Evolutionary conservation across 306 rosid genomes (phyloP), one percentile per base, ranked within the genome.

Genomic region (Coriaria nepalensis): DNA sequence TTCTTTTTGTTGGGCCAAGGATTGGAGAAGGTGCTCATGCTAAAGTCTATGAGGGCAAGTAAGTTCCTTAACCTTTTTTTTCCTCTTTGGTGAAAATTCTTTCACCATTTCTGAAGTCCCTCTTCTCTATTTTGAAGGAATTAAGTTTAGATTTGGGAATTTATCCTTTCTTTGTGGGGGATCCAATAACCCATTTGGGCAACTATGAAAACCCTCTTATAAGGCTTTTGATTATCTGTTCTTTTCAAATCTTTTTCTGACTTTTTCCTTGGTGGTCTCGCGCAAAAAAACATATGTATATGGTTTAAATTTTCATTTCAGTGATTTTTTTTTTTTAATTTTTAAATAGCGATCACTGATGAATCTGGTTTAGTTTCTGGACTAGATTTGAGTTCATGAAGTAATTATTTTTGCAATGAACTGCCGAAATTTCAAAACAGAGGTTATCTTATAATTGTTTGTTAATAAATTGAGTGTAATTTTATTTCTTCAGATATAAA

Each of bases 1-100:
- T 68, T 54, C 81, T 83, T 7, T 81, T 67, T 61, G 96, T 88
- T 33, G 96, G 95, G 12, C 95, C 96, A 10, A 66, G 76, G 63
- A 78, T 88, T 76, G 93, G 95, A 40, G 96, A 88, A 35, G 95
- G 96, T 50, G 95, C 95, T 72, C 96, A 88, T 72, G 96, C 90
- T 51, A 88, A 74, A 78, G 95, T 88, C 39, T 88, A 83, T 0
- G 83, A 88, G 80, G 96, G 95, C 62, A 88, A 88, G 94, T 83
- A 74, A 74, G 96, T 67, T 65, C 45, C 6, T 13, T 29, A 43
- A 40, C 40, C 46, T 60, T 47, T 32, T 52, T 49, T 9, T 10
- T 43, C 9, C 33, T 56, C 13, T 47, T 8, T 10, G 10, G 45
- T 11, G 49, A 12, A 39, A 53, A 50, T 61, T 53, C 58, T 55